phyloP scores from a whole-genome alignment of 805 yeast genomes.

The Komagataella populi region DNA sequence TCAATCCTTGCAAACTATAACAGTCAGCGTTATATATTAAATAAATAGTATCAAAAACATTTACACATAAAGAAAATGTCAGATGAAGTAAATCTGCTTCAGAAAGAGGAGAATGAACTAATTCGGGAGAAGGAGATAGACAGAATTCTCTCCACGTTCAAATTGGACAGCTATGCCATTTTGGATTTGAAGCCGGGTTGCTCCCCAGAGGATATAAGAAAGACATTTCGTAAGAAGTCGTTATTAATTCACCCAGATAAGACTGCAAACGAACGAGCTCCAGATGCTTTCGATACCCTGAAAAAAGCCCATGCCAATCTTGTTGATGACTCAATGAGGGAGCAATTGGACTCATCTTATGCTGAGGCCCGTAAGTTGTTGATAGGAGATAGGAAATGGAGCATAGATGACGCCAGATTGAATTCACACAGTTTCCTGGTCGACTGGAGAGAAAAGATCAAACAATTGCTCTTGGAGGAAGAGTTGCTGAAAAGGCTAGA shows the following conservation, averaged over 20 bases:
- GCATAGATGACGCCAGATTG: constrained; percentile 22
- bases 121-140: constrained; percentile 35
- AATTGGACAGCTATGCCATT: constrained; percentile 40
- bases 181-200: constrained; percentile 31
- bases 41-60: no score
- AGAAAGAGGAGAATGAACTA: constrained; percentile 2
- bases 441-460: constrained; percentile 28
- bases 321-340: constrained; percentile 22
- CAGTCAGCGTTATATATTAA: no score
- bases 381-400: constrained; percentile 22
- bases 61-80: neutral
- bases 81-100: constrained; percentile 1
- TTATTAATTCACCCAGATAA: constrained; percentile 61
- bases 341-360: constrained; percentile 28
- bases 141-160: constrained; percentile 33
- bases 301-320: constrained; percentile 37
- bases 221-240: constrained; percentile 41
- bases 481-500: constrained; percentile 28
- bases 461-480: constrained; percentile 29
- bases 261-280: constrained; percentile 38
- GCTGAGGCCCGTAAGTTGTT: constrained; percentile 26
- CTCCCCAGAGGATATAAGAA: constrained; percentile 25
- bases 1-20: no score
- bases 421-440: constrained; percentile 18
- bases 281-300: constrained; percentile 47